Conservation (phyloP, 2,329 filamentous ascomycete species). For the Chaetomiaceae sp. region DNA sequence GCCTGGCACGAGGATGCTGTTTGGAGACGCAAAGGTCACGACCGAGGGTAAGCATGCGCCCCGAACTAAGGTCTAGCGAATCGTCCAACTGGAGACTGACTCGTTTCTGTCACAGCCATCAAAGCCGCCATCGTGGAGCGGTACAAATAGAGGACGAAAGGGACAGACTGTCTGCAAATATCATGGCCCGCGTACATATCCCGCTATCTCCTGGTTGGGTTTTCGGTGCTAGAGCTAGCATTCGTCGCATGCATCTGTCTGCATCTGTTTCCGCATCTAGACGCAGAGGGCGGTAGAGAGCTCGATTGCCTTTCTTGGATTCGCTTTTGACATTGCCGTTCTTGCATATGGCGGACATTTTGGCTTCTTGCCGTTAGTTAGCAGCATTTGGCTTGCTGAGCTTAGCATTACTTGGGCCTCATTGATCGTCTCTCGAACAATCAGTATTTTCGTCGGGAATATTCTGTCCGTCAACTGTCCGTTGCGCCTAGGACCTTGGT, state of each 20-base stretch:
- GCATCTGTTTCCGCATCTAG: conserved; percentile 6
- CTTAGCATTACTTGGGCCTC: neutral
- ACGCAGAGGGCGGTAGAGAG: conserved; percentile 2
- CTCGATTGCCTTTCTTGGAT: neutral
- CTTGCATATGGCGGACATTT: neutral
- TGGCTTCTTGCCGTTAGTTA: neutral
- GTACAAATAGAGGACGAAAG: conserved; percentile 15
- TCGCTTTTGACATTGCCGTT: neutral
- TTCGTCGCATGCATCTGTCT: conserved; percentile 7
- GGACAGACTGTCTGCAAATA: neutral
- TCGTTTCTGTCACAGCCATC: conserved; percentile 20
- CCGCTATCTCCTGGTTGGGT: neutral
- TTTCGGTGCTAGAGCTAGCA: conserved; percentile 5
- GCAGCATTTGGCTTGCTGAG: neutral
- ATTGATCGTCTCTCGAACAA: too few relatives aligned
- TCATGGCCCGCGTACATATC: conserved; percentile 8
- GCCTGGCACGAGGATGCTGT: conserved; percentile 84
- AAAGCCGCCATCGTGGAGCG: conserved; percentile 30
- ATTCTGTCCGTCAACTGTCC: too few relatives aligned
- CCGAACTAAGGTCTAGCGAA: neutral
- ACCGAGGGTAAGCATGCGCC: conserved; percentile 59
- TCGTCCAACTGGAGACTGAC: neutral
- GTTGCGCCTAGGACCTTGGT: too few relatives aligned
- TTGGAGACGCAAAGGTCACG: conserved; percentile 79
- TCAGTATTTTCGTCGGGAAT: too few relatives aligned